Percentiles rank a stretch among this genome's conserved stretches.
Evolutionary conservation across 129 eudicot genomes (phyloP).

Genomic region (Glebionis coronaria): DNA sequence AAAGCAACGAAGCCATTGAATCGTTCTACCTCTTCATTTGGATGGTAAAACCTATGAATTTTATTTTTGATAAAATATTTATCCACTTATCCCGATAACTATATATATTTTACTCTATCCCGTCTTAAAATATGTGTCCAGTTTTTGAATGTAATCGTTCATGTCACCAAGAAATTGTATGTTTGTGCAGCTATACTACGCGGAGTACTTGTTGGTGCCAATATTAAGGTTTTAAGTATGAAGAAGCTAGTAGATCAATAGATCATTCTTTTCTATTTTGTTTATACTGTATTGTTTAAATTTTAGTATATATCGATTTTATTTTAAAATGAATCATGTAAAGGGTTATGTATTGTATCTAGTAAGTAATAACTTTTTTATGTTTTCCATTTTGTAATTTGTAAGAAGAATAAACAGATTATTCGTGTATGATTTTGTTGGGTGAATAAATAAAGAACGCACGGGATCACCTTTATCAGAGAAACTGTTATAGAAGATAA

Average conservation of each 20-base stretch:
- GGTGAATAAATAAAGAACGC: too few relatives aligned
- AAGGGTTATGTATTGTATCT: neutral
- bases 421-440: too few relatives aligned
- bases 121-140: too few relatives aligned
- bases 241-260: neutral
- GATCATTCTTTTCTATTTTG: neutral
- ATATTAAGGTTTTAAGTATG: conserved; percentile 31
- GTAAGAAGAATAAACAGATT: too few relatives aligned
- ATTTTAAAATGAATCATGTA: neutral
- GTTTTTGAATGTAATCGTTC: too few relatives aligned
- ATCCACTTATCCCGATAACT: too few relatives aligned
- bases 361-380: neutral
- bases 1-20: conserved; percentile 25
- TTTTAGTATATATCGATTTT: neutral
- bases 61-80: neutral
- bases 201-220: conserved; percentile 35
- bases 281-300: neutral
- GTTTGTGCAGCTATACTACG: conserved; percentile 24
- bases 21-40: conserved; percentile 32
- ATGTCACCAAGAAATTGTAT: neutral
- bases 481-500: too few relatives aligned
- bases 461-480: too few relatives aligned
- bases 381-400: too few relatives aligned
- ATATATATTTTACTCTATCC: too few relatives aligned
- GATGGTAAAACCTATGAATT: conserved; percentile 19